Evolutionary conservation across 2,329 filamentous ascomycete species (phyloP), one percentile per base, ranked within the genome.

Genomic region (Aureobasidium sp.): DNA sequence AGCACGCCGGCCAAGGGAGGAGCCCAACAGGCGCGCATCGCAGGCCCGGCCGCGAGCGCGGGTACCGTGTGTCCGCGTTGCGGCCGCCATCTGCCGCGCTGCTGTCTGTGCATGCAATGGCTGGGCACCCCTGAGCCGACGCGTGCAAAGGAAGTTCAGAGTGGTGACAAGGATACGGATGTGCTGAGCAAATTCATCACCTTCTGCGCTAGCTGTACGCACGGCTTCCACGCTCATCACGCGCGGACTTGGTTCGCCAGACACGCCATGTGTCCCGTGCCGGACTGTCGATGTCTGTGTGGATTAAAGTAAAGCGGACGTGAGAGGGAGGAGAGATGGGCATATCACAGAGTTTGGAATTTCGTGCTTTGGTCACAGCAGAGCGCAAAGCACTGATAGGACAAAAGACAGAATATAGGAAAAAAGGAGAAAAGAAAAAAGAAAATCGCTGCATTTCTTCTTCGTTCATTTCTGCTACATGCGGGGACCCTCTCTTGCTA

Each of bases 171-270:
- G 50, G 58, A 55, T 51, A 64, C 64, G 61, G 80, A 83, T 63
- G 60, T 75, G 7, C 79, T 85, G 75, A 77, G 76, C 17, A 74
- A 78, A 57, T 79, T 84, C 65, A 76, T 84, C 64, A 79, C 80
- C 4, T 84, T 86, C 66, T 87, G 84, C 67, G 81, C 83, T 65
- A 79, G 76, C 62, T 87, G 84, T 68, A 81, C 81, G 65, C 84
- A 87, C 73, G 83, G 82, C 0, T 84, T 81, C 65, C 84, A 87
- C 73, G 82, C 81, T 3, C 75, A 83, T 69, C 84, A 86, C 74
- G 84, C 84, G 11, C 73, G 77, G 64, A 77, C 80, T 63, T 87
- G 84, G 84, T 87, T 86, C 69, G 70, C 69, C 23, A 76, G 75
- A 65, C 79, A 82, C 70, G 71, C 72, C 38, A 76, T 77, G 64